Base-by-base conservation (phyloP, 2,329 filamentous ascomycete genomes). In the Cercospora citrullina region DNA sequence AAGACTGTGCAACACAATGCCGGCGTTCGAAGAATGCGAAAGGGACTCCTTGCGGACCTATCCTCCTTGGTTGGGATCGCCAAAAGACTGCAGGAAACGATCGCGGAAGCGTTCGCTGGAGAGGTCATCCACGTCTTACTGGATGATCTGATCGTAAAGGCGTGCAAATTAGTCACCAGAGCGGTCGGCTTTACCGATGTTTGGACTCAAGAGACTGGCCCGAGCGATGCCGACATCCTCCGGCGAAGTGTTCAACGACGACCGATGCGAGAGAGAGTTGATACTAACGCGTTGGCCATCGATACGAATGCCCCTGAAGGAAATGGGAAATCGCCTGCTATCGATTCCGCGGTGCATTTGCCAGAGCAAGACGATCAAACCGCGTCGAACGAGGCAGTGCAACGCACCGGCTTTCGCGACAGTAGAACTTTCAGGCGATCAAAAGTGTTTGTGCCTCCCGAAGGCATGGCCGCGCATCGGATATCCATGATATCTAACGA, bases 91-190 rank as follows among this genome's bases (percentile, higher is more conserved):
- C 93, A 94, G 79, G 92, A 94, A 75, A 85, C 87, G 70, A 88
- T 92, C 67, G 84, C 82, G 68, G 83, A 84, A 58, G 72, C 81
- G 0, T 79, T 81, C 14, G 82, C 84, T 0, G 77, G 81, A 0
- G 86, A 90, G 31, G 85, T 88, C 57, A 84, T 91, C 12, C 92
- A 92, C 75, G 88, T 91, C 73, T 87, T 94, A 66, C 87, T 97
- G 66, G 94, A 98, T 76, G 92, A 97, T 78, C 93, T 98, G 87
- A 91, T 98, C 26, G 82, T 96, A 63, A 95, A 94, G 79, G 94
- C 94, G 0, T 98, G 97, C 83, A 93, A 91, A 77, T 93, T 98
- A 63, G 91, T 97, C n/a, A 94, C 90, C 59, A 90, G 94, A 74
- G 93, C 92, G 14, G 93, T 97, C 28, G 87, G 90, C 55, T 98